These are phyloP conservation scores for Talaromyces sp. DNA, from an alignment of 2,329 filamentous ascomycete species.

Conservation along the genomic window DNA sequence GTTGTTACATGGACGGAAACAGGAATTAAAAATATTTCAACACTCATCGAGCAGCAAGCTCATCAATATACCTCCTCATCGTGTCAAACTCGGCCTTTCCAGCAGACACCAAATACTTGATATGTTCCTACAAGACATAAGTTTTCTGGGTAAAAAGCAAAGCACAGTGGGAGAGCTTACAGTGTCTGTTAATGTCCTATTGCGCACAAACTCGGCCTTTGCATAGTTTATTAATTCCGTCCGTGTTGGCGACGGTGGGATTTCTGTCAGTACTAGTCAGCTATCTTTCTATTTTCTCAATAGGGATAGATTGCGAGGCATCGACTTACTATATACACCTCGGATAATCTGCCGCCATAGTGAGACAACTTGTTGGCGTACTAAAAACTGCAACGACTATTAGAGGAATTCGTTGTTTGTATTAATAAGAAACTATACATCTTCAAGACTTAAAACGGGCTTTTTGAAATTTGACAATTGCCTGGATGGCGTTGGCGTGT, in stretches of 20 bases:
- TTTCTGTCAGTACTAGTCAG: slow-evolving; percentile 21
- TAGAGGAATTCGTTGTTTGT: no score
- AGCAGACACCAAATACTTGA: slow-evolving; percentile 41
- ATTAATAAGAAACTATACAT: slow-evolving; percentile 3
- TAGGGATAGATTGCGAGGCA: no score
- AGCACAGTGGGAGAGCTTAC: slow-evolving; percentile 19
- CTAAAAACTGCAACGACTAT: slow-evolving; percentile 7
- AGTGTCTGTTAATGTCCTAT: slow-evolving; percentile 37
- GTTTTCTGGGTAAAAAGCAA: neutral
- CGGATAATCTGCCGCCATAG: slow-evolving; percentile 13
- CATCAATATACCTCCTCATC: slow-evolving; percentile 43
- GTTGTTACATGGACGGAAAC: neutral
- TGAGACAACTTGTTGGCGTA: slow-evolving; percentile 10
- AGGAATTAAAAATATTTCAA: neutral
- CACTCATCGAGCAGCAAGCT: slow-evolving; percentile 25
- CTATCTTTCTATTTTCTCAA: no score
- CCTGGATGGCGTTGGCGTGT: neutral
- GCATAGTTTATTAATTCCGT: slow-evolving; percentile 38
- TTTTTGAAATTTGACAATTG: slow-evolving; percentile 2
- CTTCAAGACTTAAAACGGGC: slow-evolving; percentile 8
- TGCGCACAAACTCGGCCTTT: slow-evolving; percentile 38
- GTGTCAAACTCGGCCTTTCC: slow-evolving; percentile 43
- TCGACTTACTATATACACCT: slow-evolving; percentile 11
- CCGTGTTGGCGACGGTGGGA: slow-evolving; percentile 34
- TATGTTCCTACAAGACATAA: slow-evolving; percentile 25